These are phyloP conservation scores for Incumbomyces lentus DNA, from an alignment of 2,329 filamentous ascomycete species.

Conservation along the genomic window DNA sequence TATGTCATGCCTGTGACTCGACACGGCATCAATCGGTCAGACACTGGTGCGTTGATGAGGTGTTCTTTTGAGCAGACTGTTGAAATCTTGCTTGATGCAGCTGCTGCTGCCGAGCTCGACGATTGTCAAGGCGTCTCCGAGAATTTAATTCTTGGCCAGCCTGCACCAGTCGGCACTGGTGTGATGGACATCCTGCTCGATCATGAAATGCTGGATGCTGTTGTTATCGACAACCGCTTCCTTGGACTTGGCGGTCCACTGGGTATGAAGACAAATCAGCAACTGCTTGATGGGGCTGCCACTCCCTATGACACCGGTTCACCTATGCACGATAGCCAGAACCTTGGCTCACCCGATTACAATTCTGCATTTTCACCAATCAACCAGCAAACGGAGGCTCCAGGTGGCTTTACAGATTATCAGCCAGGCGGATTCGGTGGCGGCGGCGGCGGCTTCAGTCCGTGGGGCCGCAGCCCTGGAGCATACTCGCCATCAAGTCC, in stretches of 20 bases:
- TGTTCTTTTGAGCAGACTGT: constrained; percentile 99
- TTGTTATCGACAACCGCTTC: constrained; percentile 75
- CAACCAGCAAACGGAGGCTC: constrained; percentile 52
- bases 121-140: constrained; percentile 97
- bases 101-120: constrained; percentile 86
- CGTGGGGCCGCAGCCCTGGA: constrained; percentile 58
- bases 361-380: constrained; percentile 62
- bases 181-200: constrained; percentile 92
- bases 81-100: constrained; percentile 92
- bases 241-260: constrained; percentile 53
- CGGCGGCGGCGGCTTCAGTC: constrained; percentile 53
- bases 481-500: constrained; percentile 60
- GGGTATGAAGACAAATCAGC: constrained; percentile 48
- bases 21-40: constrained; percentile 95
- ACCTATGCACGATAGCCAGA: constrained; percentile 50
- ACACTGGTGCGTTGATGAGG: constrained; percentile 96
- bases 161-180: constrained; percentile 93
- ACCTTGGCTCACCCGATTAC: constrained; percentile 53
- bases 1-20: constrained; percentile 92
- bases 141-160: constrained; percentile 95
- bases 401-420: constrained; percentile 52
- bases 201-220: constrained; percentile 88
- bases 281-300: constrained; percentile 59
- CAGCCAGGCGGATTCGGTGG: constrained; percentile 55
- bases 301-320: constrained; percentile 80